These are phyloP conservation scores for Andrographis paniculata DNA, from an alignment of 305 asterid genomes.

Conservation along the genomic window DNA sequence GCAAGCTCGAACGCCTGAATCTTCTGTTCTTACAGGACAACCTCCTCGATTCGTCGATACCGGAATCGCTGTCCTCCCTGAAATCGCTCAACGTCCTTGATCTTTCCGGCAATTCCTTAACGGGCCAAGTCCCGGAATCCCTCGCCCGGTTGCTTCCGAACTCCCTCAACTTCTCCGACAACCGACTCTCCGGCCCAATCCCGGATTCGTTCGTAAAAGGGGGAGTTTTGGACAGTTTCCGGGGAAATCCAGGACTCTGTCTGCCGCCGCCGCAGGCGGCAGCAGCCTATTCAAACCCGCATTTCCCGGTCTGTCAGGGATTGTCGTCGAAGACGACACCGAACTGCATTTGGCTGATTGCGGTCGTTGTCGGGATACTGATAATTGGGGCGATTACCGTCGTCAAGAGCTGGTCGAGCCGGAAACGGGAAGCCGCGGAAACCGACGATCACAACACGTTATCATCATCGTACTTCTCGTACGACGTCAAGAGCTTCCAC, in stretches of 20 bases:
- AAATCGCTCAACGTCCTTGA: slow-evolving; percentile 69
- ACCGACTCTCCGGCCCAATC: slow-evolving; percentile 61
- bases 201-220: slow-evolving; percentile 52
- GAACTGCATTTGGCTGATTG: slow-evolving; percentile 45
- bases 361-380: slow-evolving; percentile 34
- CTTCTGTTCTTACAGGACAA: slow-evolving; percentile 55
- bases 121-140: slow-evolving; percentile 53
- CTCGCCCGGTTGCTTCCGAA: slow-evolving; percentile 49
- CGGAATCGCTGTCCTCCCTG: slow-evolving; percentile 51
- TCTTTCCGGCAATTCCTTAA: slow-evolving; percentile 49
- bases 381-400: slow-evolving; percentile 38
- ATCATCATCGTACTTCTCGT: slow-evolving; percentile 55
- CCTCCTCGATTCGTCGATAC: slow-evolving; percentile 58
- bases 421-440: slow-evolving; percentile 27
- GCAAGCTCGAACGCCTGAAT: slow-evolving; percentile 53
- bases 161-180: slow-evolving; percentile 72
- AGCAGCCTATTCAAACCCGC: slow-evolving; percentile 19
- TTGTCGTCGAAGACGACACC: slow-evolving; percentile 24
- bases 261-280: slow-evolving; percentile 29
- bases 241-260: slow-evolving; percentile 64
- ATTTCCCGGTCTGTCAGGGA: slow-evolving; percentile 37
- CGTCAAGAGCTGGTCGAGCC: slow-evolving; percentile 42
- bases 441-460: slow-evolving; percentile 30
- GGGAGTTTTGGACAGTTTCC: slow-evolving; percentile 64
- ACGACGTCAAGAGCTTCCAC: slow-evolving; percentile 78